Conservation (phyloP, 192 early-diverging fungal genomes). For the Podila minutissima region DNA sequence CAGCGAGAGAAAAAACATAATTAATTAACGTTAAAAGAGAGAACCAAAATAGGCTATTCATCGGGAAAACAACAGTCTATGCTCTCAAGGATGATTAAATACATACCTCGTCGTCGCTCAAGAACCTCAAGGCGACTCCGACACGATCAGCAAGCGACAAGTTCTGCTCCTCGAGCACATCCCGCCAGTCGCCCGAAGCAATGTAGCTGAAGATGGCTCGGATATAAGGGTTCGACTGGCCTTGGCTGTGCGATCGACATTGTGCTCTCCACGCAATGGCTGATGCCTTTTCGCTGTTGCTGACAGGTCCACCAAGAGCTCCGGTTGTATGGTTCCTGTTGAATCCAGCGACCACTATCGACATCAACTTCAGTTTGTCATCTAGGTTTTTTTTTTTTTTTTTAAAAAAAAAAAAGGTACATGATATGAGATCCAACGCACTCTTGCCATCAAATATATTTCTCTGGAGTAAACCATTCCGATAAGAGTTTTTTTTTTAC, state of each 20-base stretch:
- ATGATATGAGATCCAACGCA: neutral
- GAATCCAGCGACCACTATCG: constrained; percentile 73
- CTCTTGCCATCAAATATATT: constrained; percentile 16
- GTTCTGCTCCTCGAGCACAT: constrained; percentile 76
- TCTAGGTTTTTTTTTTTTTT: constrained; percentile 61
- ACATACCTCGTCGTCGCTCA: constrained; percentile 80
- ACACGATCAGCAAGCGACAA: constrained; percentile 82
- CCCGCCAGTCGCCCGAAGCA: constrained; percentile 82
- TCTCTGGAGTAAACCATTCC: too few species aligned
- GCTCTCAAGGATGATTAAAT: neutral
- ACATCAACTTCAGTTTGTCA: constrained; percentile 86
- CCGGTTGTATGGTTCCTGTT: constrained; percentile 26
- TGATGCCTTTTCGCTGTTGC: constrained; percentile 35
- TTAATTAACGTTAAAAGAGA: neutral
- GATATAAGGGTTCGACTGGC: constrained; percentile 80
- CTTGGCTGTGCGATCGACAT: constrained; percentile 66
- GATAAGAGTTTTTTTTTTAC: constrained; percentile 11
- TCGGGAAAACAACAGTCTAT: neutral
- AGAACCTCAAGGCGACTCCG: constrained; percentile 85
- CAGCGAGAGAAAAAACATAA: neutral
- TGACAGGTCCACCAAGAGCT: constrained; percentile 52
- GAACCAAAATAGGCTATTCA: neutral
- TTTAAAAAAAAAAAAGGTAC: constrained; percentile 15
- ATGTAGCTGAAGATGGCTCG: constrained; percentile 91
- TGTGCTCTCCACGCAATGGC: constrained; percentile 66